These are phyloP conservation scores for Aspergillus kassunensis DNA, from an alignment of 495 filamentous ascomycete genomes.

Conservation along the genomic window DNA sequence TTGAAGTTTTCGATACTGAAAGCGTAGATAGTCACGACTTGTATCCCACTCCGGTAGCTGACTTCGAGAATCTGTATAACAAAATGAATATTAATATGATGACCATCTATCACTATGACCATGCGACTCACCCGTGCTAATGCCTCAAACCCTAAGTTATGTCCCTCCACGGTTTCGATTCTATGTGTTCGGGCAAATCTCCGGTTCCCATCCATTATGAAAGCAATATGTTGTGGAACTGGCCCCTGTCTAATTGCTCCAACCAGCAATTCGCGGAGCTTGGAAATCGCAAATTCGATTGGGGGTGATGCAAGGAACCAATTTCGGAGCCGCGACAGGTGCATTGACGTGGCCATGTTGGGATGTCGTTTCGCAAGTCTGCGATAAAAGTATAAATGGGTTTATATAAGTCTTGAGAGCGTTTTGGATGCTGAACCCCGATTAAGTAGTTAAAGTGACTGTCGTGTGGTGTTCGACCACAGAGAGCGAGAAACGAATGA, in stretches of 20 bases:
- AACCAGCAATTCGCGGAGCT: constrained; percentile 75
- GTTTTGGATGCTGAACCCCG: neutral
- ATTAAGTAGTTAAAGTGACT: too few species aligned
- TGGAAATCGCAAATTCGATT: constrained; percentile 72
- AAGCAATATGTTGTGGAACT: constrained; percentile 89
- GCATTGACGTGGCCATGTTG: constrained; percentile 51
- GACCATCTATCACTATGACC: too few species aligned
- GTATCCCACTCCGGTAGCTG: constrained; percentile 91
- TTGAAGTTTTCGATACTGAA: constrained; percentile 99
- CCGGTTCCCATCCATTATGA: constrained; percentile 97
- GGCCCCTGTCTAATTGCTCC: constrained; percentile 85
- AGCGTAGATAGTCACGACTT: constrained; percentile 94
- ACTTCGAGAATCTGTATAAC: constrained; percentile 77
- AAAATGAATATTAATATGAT: too few species aligned
- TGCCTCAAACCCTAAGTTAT: constrained; percentile 93
- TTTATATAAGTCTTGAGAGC: neutral
- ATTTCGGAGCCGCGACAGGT: constrained; percentile 70
- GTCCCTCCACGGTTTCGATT: constrained; percentile 96
- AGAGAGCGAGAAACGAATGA: constrained; percentile 2
- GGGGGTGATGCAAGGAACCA: constrained; percentile 90
- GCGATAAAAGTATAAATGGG: neutral
- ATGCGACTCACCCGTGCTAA: constrained; percentile 63
- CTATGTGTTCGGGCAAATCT: constrained; percentile 84
- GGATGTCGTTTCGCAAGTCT: constrained; percentile 2
- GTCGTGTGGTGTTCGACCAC: constrained; percentile 6